Conservation (phyloP, 1,284 basidiomycete genomes). For the Porodaedalea pini region DNA sequence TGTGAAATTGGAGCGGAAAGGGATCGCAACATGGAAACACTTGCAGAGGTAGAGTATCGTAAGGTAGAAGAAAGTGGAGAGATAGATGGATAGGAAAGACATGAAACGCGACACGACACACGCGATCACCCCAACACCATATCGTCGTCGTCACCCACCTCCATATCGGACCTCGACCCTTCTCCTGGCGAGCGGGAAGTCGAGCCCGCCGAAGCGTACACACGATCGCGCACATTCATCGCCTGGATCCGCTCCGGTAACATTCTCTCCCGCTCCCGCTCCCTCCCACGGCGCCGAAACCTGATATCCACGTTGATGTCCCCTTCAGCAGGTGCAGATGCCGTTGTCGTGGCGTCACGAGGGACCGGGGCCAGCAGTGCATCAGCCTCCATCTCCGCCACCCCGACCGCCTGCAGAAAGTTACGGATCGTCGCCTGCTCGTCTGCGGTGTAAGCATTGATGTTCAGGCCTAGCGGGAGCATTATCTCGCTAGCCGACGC, state of each 20-base stretch:
- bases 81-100: not conserved
- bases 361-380: not conserved
- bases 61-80: not conserved
- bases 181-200: not conserved
- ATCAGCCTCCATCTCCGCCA: conserved; percentile 1
- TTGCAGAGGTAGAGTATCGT: not conserved
- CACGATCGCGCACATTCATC: conserved; percentile 8
- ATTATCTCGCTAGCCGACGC: not conserved
- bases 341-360: not conserved
- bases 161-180: not conserved
- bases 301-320: not conserved
- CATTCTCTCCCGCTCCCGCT: not conserved
- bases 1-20: not conserved
- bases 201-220: not conserved
- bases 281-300: not conserved
- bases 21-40: not conserved
- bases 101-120: not conserved
- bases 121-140: not conserved
- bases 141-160: not conserved
- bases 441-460: conserved; percentile 2
- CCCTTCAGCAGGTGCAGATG: not conserved
- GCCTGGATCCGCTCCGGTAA: conserved; percentile 13
- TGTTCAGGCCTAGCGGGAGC: not conserved
- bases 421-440: conserved; percentile 5
- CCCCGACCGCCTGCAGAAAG: conserved; percentile 9